Conservation (phyloP, 495 filamentous ascomycete genomes). For the Penicillium angulare region DNA sequence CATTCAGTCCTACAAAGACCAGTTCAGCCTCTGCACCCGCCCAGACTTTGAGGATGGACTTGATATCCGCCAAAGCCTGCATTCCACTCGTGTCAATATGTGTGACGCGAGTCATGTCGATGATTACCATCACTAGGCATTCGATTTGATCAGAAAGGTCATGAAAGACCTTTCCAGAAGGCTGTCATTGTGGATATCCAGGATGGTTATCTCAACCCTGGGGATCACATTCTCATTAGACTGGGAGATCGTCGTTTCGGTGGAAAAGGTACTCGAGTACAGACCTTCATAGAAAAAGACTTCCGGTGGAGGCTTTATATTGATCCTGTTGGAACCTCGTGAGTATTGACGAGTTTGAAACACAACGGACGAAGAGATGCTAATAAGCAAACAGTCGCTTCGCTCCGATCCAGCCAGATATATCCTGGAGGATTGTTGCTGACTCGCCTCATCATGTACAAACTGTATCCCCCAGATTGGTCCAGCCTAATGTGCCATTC, state of each 20-base stretch:
- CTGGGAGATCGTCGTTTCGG: conserved; percentile 16
- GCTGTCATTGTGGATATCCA: conserved; percentile 22
- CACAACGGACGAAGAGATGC: no score
- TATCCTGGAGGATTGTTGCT: conserved; percentile 10
- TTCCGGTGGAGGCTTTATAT: conserved; percentile 22
- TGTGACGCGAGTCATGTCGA: not conserved
- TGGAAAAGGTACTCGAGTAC: conserved; percentile 12
- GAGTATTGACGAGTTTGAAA: conserved; percentile 3
- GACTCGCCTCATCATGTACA: conserved; percentile 5
- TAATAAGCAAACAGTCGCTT: conserved; percentile 15
- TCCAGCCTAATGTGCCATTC: conserved; percentile 3
- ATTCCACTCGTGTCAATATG: not conserved
- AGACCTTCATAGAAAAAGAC: conserved; percentile 20
- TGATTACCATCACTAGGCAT: conserved; percentile 11
- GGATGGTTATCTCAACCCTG: conserved; percentile 21
- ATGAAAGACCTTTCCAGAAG: conserved; percentile 24
- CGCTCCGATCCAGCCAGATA: conserved; percentile 18
- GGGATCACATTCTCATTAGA: conserved; percentile 17
- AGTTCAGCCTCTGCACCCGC: not conserved
- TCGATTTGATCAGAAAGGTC: conserved; percentile 22
- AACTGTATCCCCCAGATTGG: conserved; percentile 5
- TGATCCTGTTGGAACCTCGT: conserved; percentile 25
- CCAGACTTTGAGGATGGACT: not conserved
- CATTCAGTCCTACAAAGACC: not conserved
- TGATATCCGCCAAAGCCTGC: not conserved